Percentiles rank a stretch among this genome's conserved stretches.
These are phyloP conservation scores for Haplosporangium gracile DNA, from an alignment of 192 early-diverging fungal species.

Conservation along the genomic window DNA sequence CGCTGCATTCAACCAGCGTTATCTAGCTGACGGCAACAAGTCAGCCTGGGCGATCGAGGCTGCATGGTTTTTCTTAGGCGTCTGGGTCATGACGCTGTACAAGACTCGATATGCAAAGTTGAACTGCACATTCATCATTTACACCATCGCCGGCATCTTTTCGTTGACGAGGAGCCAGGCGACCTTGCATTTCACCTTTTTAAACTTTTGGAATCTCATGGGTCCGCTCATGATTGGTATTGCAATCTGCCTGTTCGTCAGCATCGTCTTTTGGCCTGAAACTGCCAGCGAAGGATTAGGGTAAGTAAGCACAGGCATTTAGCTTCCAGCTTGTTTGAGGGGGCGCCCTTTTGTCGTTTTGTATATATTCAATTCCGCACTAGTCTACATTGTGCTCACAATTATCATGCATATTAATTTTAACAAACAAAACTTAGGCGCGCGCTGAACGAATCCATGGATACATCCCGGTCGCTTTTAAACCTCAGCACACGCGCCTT, in stretches of 20 bases:
- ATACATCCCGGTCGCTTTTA: slow-evolving; percentile 36
- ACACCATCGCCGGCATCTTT: slow-evolving; percentile 63
- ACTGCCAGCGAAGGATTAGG: slow-evolving; percentile 65
- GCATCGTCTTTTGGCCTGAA: slow-evolving; percentile 62
- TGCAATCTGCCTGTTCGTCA: slow-evolving; percentile 57
- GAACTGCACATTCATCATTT: slow-evolving; percentile 58
- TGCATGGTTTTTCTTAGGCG: slow-evolving; percentile 59
- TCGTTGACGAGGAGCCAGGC: slow-evolving; percentile 37
- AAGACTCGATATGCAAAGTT: slow-evolving; percentile 62
- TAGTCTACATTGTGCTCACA: neutral
- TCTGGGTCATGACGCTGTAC: slow-evolving; percentile 54
- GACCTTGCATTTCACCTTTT: slow-evolving; percentile 18
- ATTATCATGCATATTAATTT: neutral
- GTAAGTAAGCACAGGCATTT: slow-evolving; percentile 37
- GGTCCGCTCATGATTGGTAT: slow-evolving; percentile 59
- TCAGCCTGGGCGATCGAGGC: slow-evolving; percentile 47
- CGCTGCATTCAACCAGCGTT: slow-evolving; percentile 44
- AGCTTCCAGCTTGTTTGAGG: neutral
- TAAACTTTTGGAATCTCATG: slow-evolving; percentile 41
- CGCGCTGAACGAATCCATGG: slow-evolving; percentile 48
- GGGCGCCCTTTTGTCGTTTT: neutral
- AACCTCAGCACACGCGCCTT: slow-evolving; percentile 48
- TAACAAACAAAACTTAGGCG: slow-evolving; percentile 18
- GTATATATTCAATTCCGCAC: neutral
- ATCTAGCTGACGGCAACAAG: slow-evolving; percentile 31